Evolutionary conservation across 108 stramenopile genomes (phyloP), one percentile per base, ranked within the genome.

Genomic region (Hondaea fermentalgiana): DNA sequence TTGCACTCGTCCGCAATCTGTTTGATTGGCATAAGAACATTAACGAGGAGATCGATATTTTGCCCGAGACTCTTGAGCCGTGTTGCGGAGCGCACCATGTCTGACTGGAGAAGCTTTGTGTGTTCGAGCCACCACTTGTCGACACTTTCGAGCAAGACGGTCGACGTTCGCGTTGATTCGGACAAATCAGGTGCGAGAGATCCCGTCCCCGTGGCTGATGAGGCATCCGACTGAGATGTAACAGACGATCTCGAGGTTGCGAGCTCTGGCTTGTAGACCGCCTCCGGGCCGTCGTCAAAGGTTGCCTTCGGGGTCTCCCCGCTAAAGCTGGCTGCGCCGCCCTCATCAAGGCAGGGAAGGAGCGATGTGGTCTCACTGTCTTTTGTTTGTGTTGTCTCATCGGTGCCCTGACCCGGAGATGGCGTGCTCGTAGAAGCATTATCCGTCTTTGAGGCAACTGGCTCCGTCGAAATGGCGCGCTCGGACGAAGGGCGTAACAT

Each of bases 91-190:
- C 76, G 76, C 45, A 83, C 76, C 44, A 83, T 83, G 51, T 83
- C 76, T 12, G 76, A 53, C 76, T 83, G 76, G 43, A 83, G 6
- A 6, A 53, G 76, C 45, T 53, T 83, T 23, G 51, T 83, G 6
- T 53, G 51, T 23, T 83, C 76, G 16, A 83, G 76, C 76, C 76
- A 83, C 76, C 76, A 83, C 45, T 83, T 53, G 51, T 83, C 76
- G 3, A 69, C 64, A 17, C 64, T 69, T 23, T 69, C 64, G 64
- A 69, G 64, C 14, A 69, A 17, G 8, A 23, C 64, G 14, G 64
- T 28, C 25, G 64, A 69, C 25, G 64, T 69, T 0, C 64, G 25
- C 17, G 64, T 42, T 17, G 64, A 69, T 23, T 17, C 25, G 2
- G 42, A 69, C 64, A 4, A 17, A 1, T 42, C 64, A 17, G 25